Base-by-base conservation (phyloP, 345 rosid genomes). In the sweet orange (Citrus sinensis) region DNA sequence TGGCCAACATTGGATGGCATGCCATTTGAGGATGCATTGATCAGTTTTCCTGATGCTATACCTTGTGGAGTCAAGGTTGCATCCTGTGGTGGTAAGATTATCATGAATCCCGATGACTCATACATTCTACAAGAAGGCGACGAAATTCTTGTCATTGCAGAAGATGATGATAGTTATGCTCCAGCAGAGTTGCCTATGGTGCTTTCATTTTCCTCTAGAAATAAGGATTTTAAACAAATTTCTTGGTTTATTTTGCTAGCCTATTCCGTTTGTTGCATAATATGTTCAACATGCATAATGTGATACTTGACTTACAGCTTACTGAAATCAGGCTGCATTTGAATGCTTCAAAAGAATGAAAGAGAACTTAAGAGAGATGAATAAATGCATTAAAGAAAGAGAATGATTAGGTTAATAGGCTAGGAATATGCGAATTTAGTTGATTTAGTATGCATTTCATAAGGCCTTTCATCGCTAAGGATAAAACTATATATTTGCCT, bases 61-160 rank as follows among this genome's bases (percentile, higher is more conserved):
- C 95, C 95, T 81, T 90, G 93, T 82, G 95, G 95, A 70, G 80
- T 90, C 81, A 88, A 91, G 83, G 95, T 88, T 77, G 93, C 89
- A 67, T 88, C 92, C 16, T 83, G 78, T 69, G 88, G 92, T 67
- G 95, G 95, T 76, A 88, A 85, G 78, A 90, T 92, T 80, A 84
- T 92, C 81, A 78, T 90, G 82, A 92, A 92, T 82, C 95, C 93
- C 64, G 92, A 90, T 9, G 95, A 90, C 72, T 83, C 90, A 0
- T 87, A 88, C 75, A 84, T 85, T 73, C 87, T 91, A 37, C 93
- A 90, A 84, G 92, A 90, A 72, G 92, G 88, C 8, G 95, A 91
- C 72, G 93, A 91, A 88, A 86, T 91, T 86, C 92, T 90, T 80
- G 95, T 91, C 80, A 88, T 91, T 80, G 95, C 95, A 13, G 95